Evolutionary conservation across 768 basidiomycete genomes (phyloP).

Genomic region (Pleurotus tuoliensis): DNA sequence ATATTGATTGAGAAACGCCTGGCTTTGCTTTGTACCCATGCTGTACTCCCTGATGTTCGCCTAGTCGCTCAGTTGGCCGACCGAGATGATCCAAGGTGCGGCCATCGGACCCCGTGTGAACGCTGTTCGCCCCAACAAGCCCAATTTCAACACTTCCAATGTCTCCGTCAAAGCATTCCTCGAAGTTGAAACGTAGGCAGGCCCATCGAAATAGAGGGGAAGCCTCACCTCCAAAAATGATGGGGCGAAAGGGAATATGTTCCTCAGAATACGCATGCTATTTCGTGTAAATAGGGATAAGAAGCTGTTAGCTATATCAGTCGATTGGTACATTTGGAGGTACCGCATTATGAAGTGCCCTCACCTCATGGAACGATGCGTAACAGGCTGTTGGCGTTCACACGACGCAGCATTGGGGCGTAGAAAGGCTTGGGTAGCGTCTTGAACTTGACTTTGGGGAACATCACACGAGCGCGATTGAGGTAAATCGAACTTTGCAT

Average conservation of each 20-base stretch:
- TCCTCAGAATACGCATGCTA: slow-evolving; percentile 57
- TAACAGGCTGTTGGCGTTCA: slow-evolving; percentile 2
- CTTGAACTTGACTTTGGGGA: slow-evolving; percentile 4
- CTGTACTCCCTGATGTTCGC: background rate
- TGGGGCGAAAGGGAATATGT: slow-evolving; percentile 71
- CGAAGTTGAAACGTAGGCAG: slow-evolving; percentile 64
- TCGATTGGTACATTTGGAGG: slow-evolving; percentile 36
- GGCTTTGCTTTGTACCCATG: too few relatives aligned
- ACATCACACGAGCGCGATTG: slow-evolving; percentile 4
- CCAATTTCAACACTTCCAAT: slow-evolving; percentile 18
- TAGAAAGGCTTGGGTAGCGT: slow-evolving; percentile 17
- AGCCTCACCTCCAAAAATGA: slow-evolving; percentile 49
- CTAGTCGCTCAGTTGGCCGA: background rate
- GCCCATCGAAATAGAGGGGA: slow-evolving; percentile 71
- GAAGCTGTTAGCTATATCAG: background rate
- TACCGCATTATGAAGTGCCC: background rate
- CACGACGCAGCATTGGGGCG: slow-evolving; percentile 12
- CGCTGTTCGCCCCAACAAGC: background rate
- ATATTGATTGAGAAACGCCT: too few relatives aligned
- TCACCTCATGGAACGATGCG: slow-evolving; percentile 9
- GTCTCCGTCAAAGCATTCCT: slow-evolving; percentile 36
- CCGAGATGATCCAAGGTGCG: background rate
- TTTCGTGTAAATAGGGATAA: background rate
- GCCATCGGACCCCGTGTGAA: background rate
- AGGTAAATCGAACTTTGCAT: slow-evolving; percentile 13